Evolutionary conservation across 352 stramenopile genomes (phyloP), one percentile per base, ranked within the genome.

Genomic region (Phytophthora tentaculata): DNA sequence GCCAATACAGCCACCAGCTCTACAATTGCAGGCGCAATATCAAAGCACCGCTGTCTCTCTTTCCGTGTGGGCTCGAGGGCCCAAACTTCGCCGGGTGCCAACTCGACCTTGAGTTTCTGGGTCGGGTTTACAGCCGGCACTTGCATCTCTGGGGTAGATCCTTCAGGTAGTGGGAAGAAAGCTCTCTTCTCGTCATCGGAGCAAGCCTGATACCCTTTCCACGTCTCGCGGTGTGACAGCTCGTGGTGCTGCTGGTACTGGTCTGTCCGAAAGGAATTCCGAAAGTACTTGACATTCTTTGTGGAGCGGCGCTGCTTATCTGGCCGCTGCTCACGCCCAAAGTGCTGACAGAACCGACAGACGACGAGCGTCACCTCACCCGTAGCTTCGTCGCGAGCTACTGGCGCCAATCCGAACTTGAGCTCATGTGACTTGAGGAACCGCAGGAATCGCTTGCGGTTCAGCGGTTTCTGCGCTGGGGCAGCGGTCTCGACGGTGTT

Each of bases 241-340:
- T 75, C 53, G 53, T 88, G 69, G 80, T 91, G 83, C 65, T 91
- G 83, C 64, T 86, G 41, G 71, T 90, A 91, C 73, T 90, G 83
- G 65, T 91, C 81, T 35, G 83, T 90, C 52, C 83, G 77, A 61
- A 90, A 91, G 7, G 73, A 74, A 43, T 74, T 72, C 24, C 83
- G 83, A 55, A 90, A 91, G 64, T 86, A 90, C 59, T 90, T 89
- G 67, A 88, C 59, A 53, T 89, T 91, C 57, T 75, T 80, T 17
- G 78, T 90, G 23, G 72, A 79, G 26, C 76, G 74, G 10, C 81
- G 81, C 67, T 89, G 82, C n/a, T 74, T 74, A 24, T 83, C 76
- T 5, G 69, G 60, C n/a, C 72, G 73, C 64, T 84, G 69, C 44
- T 91, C 81, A 37, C 83, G 83, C 0, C 83, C 83, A 54, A 89